Base-by-base conservation (phyloP, 768 basidiomycete species). In the Leccinum incarnatum region DNA sequence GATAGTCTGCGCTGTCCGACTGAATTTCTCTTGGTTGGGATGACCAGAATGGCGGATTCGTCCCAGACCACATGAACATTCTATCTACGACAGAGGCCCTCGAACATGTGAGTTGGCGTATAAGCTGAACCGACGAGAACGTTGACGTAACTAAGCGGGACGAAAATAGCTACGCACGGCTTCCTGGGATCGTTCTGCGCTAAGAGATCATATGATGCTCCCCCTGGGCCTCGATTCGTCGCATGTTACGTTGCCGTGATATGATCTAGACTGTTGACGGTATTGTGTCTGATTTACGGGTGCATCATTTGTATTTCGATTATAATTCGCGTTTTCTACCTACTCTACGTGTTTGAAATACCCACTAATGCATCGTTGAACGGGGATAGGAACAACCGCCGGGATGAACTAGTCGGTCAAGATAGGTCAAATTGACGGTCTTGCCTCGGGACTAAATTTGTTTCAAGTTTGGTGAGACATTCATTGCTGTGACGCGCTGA, bases 61-160 rank as follows among this genome's bases (percentile, higher is more conserved):
- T 82, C 30, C 89, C 89, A 9, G 84, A 90, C 61, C 87, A 92
- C 63, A 91, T 93, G 89, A 89, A 92, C 66, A 72, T 93, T 21
- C 66, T 93, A 14, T 78, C 86, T 9, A 75, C 75, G 11, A 52
- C 68, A 4, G 85, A 88, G 45, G 88, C 88, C 11, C 65, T 78
- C 17, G 74, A 74, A 37, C 86, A 91, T 69, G 91, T 91, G 32
- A 55, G 71, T 63, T 19, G n/a, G 25, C 8, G 29, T 52, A 7
- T 25, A 15, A 40, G n/a, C 8, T 3, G 17, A 14, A 17, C 10
- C 4, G n/a, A 47, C 9, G 9, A 4, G 21, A 21, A 12, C 6
- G 15, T n/a, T 11, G 30, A 23, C 12, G 34, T 54, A 3, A 17
- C 54, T 68, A 12, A 69, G n/a, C 49, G 37, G 21, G 50, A 42